Conservation (phyloP, 768 basidiomycete genomes). For the Stropharia rugosoannulata region DNA sequence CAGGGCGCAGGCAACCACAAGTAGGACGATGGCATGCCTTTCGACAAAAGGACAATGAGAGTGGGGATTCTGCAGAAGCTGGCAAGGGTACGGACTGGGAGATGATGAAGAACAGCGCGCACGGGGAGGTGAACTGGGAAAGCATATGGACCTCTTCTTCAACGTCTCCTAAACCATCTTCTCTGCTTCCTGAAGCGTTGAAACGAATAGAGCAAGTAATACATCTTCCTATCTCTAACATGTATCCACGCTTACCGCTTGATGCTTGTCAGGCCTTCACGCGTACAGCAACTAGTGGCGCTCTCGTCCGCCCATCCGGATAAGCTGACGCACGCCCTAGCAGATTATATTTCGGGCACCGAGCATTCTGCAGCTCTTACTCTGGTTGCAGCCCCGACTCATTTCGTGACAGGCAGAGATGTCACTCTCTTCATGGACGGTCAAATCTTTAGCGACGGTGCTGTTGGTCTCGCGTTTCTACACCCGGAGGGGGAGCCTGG, state of each 20-base stretch:
- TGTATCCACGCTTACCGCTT: constrained; percentile 2
- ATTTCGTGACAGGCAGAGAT: constrained; percentile 75
- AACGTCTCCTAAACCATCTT: background rate
- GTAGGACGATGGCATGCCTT: constrained; percentile 76
- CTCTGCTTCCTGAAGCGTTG: constrained; percentile 4
- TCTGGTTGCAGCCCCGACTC: constrained; percentile 70
- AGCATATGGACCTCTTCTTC: constrained; percentile 36
- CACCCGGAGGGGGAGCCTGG: background rate
- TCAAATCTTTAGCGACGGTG: constrained; percentile 58
- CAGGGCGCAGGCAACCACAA: constrained; percentile 55
- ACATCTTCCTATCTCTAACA: constrained; percentile 2
- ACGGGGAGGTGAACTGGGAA: constrained; percentile 16
- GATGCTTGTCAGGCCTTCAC: constrained; percentile 21
- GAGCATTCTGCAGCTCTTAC: constrained; percentile 58
- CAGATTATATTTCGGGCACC: constrained; percentile 38
- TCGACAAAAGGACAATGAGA: constrained; percentile 33
- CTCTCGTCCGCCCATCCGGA: constrained; percentile 21
- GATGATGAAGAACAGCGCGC: constrained; percentile 12
- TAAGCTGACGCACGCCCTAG: constrained; percentile 26
- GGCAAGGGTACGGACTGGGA: constrained; percentile 1
- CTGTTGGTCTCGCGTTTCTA: constrained; percentile 62
- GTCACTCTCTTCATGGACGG: constrained; percentile 66
- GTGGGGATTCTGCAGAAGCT: background rate
- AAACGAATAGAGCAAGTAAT: constrained; percentile 12
- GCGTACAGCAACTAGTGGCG: constrained; percentile 31